Evolutionary conservation across 1,284 basidiomycete genomes (phyloP).

Genomic region (Cryptococcus depauperatus): DNA sequence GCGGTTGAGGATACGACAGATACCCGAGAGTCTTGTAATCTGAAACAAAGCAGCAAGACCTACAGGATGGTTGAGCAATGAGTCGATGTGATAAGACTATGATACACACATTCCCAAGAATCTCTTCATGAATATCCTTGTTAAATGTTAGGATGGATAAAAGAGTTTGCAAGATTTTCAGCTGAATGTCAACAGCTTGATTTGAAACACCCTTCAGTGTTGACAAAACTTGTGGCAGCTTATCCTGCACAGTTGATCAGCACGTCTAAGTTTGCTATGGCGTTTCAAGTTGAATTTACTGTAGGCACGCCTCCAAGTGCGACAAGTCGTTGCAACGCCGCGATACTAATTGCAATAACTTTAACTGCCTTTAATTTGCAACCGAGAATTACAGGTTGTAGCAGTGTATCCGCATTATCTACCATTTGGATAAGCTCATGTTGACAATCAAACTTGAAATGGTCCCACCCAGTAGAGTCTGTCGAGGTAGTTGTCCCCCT

Average conservation of each 20-base stretch:
- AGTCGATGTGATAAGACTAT: neutral
- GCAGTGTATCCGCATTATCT: slow-evolving; percentile 67
- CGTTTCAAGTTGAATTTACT: slow-evolving; percentile 24
- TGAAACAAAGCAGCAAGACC: slow-evolving; percentile 87
- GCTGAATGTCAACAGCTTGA: slow-evolving; percentile 89
- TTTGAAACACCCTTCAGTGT: slow-evolving; percentile 79
- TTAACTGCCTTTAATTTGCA: slow-evolving; percentile 89
- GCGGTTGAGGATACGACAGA: slow-evolving; percentile 95
- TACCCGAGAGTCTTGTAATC: slow-evolving; percentile 86
- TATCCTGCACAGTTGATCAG: slow-evolving; percentile 48
- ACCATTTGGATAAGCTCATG: slow-evolving; percentile 30
- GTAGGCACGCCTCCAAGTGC: slow-evolving; percentile 71
- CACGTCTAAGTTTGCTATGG: neutral
- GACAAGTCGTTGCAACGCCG: slow-evolving; percentile 84
- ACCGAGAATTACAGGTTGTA: slow-evolving; percentile 86
- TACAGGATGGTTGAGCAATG: slow-evolving; percentile 32
- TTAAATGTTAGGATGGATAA: slow-evolving; percentile 83
- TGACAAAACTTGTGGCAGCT: slow-evolving; percentile 66
- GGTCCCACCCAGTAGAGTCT: slow-evolving; percentile 20
- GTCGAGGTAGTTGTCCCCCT: slow-evolving; percentile 54
- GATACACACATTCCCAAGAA: slow-evolving; percentile 59
- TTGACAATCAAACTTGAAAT: neutral
- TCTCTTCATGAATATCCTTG: slow-evolving; percentile 63
- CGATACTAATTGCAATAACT: slow-evolving; percentile 83
- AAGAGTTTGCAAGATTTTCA: slow-evolving; percentile 82